These are phyloP conservation scores for Leccinum subgranulosum DNA, from an alignment of 768 basidiomycete species.

Conservation along the genomic window DNA sequence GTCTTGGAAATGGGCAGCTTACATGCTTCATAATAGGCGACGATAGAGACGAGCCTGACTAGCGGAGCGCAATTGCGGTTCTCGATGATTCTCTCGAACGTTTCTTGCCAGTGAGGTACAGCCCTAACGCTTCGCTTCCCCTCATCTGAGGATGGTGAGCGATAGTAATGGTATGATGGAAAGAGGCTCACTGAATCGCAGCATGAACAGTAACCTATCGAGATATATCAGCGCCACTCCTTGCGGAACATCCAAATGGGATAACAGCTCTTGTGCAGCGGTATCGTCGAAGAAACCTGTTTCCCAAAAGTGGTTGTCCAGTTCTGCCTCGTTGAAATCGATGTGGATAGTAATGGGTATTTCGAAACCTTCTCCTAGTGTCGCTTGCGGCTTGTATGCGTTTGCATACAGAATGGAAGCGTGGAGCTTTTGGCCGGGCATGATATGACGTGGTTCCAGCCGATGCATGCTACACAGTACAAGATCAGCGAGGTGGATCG, in stretches of 20 bases:
- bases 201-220: not conserved
- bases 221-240: not conserved
- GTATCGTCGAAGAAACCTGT: not conserved
- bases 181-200: not conserved
- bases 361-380: not conserved
- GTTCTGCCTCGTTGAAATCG: not conserved
- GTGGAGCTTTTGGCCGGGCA: not conserved
- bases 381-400: not conserved
- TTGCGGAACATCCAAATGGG: not conserved
- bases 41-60: not conserved
- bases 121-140: not conserved
- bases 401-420: not conserved
- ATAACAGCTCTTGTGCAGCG: not conserved
- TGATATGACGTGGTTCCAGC: not conserved
- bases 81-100: not conserved
- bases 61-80: not conserved
- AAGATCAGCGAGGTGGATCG: not conserved
- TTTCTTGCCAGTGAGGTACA: not conserved
- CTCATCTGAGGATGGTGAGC: not conserved
- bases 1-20: not conserved
- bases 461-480: not conserved
- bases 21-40: not conserved
- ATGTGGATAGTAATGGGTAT: not conserved
- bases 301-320: not conserved
- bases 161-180: not conserved